Evolutionary conservation across 176 grass and related monocot species (phyloP), one percentile per base, ranked within the genome.

Genomic region (Thalia dealbata): DNA sequence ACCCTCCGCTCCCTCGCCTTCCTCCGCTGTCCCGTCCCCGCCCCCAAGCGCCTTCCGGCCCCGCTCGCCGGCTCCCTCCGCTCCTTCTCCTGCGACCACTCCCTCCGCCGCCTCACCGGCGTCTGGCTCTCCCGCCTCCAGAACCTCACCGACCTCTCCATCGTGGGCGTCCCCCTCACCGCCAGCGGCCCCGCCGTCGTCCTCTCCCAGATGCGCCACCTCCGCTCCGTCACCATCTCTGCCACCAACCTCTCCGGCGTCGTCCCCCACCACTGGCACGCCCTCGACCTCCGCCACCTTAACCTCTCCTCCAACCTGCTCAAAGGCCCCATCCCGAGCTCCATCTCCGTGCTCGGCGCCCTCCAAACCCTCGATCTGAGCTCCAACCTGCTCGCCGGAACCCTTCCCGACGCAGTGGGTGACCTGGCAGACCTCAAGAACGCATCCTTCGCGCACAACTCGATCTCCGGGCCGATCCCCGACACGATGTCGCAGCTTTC

Each of bases 241-340:
- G 78, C 78, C 24, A 76, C 87, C 55, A 93, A 91, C 85, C 77
- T 99, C 76, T 91, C 95, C 8, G 95, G 90, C 41, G 66, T 76
- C 24, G 61, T 99, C 52, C 95, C 90, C 44, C 95, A 88, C 85
- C 95, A 93, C 69, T 93, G 90, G 95, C 95, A 99, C 63, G 86
- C 80, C 77, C 74, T 85, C 78, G 85, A 91, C 73, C 87, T 99
- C 73, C 78, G 81, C 18, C 89, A 79, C 71, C 90, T 93, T 45
- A 90, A 99, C 70, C 84, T 99, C 65, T 99, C 95, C n/a, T 76
- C 75, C 51, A 99, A 99, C 85, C 83, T 25, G 61, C 91, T 99
- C 79, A 50, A 73, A 24, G 90, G 90, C 45, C 25, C 70, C 50
- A 70, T 99, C 14, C 90, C 95, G 6, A 76, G 82, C 64, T 84